These are phyloP conservation scores for Ogataea hybrid DNA, from an alignment of 1,139 yeast genomes.

Conservation along the genomic window DNA sequence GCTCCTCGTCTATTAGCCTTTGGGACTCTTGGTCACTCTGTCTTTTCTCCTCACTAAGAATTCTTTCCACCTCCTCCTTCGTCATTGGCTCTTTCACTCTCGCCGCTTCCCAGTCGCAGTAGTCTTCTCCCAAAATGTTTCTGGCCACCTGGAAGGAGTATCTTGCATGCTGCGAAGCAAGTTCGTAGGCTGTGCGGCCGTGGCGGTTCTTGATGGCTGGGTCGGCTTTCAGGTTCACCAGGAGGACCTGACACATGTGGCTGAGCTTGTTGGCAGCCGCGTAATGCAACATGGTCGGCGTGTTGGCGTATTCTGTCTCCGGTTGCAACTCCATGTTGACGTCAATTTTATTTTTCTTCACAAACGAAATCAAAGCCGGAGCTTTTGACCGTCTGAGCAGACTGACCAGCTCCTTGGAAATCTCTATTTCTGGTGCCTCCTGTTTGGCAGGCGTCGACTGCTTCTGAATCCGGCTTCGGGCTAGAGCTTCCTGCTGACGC, in stretches of 20 bases:
- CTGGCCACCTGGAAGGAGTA: conserved; percentile 71
- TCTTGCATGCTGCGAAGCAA: conserved; percentile 42
- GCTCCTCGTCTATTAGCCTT: conserved; percentile 39
- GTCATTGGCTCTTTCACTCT: conserved; percentile 66
- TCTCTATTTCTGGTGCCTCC: conserved; percentile 41
- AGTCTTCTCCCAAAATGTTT: conserved; percentile 51
- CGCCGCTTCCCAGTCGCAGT: conserved; percentile 67
- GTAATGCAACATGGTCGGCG: conserved; percentile 79
- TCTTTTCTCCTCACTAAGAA: conserved; percentile 37
- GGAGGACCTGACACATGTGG: conserved; percentile 65
- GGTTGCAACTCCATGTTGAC: conserved; percentile 54
- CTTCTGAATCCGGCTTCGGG: conserved; percentile 24
- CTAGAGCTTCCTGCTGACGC: conserved; percentile 32
- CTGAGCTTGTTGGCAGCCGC: conserved; percentile 68
- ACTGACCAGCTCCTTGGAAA: conserved; percentile 52
- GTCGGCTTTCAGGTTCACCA: conserved; percentile 67
- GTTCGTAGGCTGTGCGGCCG: conserved; percentile 67
- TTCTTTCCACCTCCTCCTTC: conserved; percentile 57
- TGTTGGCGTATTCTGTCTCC: conserved; percentile 42
- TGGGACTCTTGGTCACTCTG: conserved; percentile 39
- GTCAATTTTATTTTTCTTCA: conserved; percentile 55
- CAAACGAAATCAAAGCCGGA: conserved; percentile 64
- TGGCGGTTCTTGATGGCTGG: conserved; percentile 54
- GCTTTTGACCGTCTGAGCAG: conserved; percentile 74
- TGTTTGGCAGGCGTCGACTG: conserved; percentile 1